Conservation (phyloP, 2,329 filamentous ascomycete species). For the Periconia sp. region DNA sequence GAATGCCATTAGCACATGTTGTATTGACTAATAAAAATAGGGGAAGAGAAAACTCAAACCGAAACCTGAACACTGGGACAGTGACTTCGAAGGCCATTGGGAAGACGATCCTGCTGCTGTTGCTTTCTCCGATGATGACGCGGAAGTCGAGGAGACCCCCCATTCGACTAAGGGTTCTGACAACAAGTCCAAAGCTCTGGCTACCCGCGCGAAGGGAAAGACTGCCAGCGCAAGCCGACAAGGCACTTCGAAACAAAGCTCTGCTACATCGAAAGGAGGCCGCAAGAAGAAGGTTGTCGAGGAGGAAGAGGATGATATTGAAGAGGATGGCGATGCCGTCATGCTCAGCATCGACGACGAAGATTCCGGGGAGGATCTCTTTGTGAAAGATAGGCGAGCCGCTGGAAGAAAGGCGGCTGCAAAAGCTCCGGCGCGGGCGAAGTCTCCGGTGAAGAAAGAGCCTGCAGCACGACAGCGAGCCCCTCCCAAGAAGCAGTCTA, state of each 20-base stretch:
- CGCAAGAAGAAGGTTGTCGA: slow-evolving; percentile 46
- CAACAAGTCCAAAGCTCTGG: slow-evolving; percentile 42
- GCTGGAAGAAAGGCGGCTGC: slow-evolving; percentile 22
- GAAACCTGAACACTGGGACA: slow-evolving; percentile 81
- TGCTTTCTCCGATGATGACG: slow-evolving; percentile 55
- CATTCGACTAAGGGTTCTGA: no score
- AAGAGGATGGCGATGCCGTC: slow-evolving; percentile 42
- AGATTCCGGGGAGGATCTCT: slow-evolving; percentile 50
- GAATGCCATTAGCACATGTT: neutral
- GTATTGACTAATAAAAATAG: slow-evolving; percentile 24
- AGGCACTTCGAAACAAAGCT: slow-evolving; percentile 31
- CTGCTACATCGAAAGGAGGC: slow-evolving; percentile 39
- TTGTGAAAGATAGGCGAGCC: slow-evolving; percentile 36
- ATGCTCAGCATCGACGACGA: slow-evolving; percentile 51
- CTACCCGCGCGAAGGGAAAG: slow-evolving; percentile 46
- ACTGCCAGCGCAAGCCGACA: slow-evolving; percentile 41
- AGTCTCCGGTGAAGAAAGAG: slow-evolving; percentile 32
- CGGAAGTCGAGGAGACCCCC: slow-evolving; percentile 46
- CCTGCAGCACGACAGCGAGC: slow-evolving; percentile 21
- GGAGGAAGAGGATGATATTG: slow-evolving; percentile 48
- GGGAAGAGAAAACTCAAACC: slow-evolving; percentile 67
- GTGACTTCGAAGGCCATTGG: slow-evolving; percentile 86
- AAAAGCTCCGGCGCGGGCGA: slow-evolving; percentile 22
- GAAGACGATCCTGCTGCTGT: slow-evolving; percentile 73
- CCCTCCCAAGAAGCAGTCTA: slow-evolving; percentile 40